These are phyloP conservation scores for Ricinus communis DNA, from an alignment of 345 rosid species.

Conservation along the genomic window DNA sequence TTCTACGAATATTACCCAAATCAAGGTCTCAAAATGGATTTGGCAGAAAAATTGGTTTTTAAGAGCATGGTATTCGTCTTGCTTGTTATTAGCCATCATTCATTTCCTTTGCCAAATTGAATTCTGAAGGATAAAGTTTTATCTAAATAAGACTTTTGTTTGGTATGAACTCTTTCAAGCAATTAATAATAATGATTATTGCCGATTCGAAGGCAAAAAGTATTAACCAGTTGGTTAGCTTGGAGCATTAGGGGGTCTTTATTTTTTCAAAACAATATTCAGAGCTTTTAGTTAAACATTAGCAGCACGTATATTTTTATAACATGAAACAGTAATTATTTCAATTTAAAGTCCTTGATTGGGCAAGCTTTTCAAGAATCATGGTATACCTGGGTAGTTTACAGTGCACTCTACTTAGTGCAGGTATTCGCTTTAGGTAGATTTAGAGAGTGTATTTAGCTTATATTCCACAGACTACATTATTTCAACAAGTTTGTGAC, in stretches of 20 bases:
- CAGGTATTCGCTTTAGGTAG: background rate
- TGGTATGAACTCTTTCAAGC: background rate
- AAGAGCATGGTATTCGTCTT: background rate
- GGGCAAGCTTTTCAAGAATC: background rate
- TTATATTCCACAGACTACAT: background rate
- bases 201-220: too few species aligned
- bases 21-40: background rate
- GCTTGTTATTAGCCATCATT: background rate
- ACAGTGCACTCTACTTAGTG: background rate
- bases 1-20: background rate
- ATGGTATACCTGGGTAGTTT: background rate
- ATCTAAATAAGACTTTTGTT: background rate
- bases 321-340: background rate
- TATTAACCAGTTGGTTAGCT: background rate
- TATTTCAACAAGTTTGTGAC: too few species aligned
- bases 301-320: background rate
- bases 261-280: background rate
- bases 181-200: too few species aligned
- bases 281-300: background rate
- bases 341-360: background rate
- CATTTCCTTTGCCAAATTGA: background rate
- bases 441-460: background rate
- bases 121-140: background rate
- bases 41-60: too few species aligned
- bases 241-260: background rate